phyloP scores from a whole-genome alignment of 352 stramenopile species.

The Globisporangium paroecandrum region DNA sequence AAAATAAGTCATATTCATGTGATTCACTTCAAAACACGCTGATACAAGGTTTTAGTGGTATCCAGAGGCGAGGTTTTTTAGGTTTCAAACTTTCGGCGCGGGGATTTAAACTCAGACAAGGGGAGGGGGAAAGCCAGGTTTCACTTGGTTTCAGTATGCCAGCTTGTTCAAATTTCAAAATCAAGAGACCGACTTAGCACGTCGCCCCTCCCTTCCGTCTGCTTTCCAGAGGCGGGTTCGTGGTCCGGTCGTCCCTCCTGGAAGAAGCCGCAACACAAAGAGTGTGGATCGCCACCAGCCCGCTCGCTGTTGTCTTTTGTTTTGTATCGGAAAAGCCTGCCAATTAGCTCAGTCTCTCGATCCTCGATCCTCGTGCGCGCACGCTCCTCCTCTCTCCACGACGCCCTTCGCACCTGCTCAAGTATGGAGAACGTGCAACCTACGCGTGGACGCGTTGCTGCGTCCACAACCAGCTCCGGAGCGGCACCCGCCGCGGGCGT shows the following conservation, averaged over 20 bases:
- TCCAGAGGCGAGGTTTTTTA: neutral
- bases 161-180: conserved; percentile 35
- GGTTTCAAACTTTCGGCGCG: conserved; percentile 8
- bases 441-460: neutral
- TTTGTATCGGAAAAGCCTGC: conserved; percentile 19
- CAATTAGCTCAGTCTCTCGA: conserved; percentile 5
- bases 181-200: neutral
- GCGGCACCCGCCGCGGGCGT: neutral
- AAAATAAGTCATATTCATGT: neutral
- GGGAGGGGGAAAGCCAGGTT: neutral
- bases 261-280: neutral
- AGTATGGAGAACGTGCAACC: conserved; percentile 21
- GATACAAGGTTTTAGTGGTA: neutral
- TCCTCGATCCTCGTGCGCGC: neutral
- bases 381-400: conserved; percentile 14
- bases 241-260: conserved; percentile 22
- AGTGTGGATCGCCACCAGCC: neutral
- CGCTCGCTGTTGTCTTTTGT: neutral
- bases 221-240: neutral
- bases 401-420: neutral
- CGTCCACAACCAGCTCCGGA: neutral
- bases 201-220: conserved; percentile 19
- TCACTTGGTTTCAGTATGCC: conserved; percentile 35
- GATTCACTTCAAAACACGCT: neutral
- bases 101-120: conserved; percentile 12